Conservation (phyloP, 2,329 filamentous ascomycete species). For the Cladophialophora exuberans region DNA sequence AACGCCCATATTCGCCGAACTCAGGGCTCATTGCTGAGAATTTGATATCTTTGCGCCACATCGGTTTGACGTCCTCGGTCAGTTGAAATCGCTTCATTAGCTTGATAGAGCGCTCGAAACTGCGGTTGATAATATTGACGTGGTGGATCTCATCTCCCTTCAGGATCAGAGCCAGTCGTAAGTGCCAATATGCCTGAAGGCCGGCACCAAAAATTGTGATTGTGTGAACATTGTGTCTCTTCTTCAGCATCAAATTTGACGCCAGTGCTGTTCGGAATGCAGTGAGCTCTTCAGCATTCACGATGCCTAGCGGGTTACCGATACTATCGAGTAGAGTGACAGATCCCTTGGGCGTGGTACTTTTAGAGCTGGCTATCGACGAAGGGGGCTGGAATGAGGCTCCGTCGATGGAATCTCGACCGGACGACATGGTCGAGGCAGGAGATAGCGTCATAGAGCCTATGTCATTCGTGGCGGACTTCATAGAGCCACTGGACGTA, state of each 20-base stretch:
- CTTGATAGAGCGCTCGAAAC: conserved; percentile 48
- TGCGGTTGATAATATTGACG: conserved; percentile 80
- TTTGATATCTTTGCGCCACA: conserved; percentile 68
- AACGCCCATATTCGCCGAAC: conserved; percentile 69
- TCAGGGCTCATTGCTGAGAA: conserved; percentile 71
- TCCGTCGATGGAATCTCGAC: conserved; percentile 34
- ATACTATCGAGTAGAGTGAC: conserved; percentile 62
- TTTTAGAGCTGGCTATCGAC: conserved; percentile 40
- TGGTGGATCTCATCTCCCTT: conserved; percentile 70
- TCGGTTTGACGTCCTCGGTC: conserved; percentile 50
- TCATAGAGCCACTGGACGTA: conserved; percentile 36
- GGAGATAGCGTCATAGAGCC: conserved; percentile 43
- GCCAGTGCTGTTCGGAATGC: conserved; percentile 70
- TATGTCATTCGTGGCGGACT: conserved; percentile 41
- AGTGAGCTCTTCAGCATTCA: conserved; percentile 70
- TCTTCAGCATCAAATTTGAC: conserved; percentile 62
- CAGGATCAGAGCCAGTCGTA: conserved; percentile 75
- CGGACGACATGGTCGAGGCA: conserved; percentile 32
- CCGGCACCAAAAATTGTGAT: conserved; percentile 86
- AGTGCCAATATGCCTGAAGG: conserved; percentile 92
- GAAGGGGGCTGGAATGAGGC: conserved; percentile 34
- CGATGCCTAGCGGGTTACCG: conserved; percentile 63
- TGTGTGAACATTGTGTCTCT: conserved; percentile 71
- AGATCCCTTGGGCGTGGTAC: conserved; percentile 58
- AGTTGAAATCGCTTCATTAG: conserved; percentile 59